Percentiles rank a stretch among this genome's conserved stretches.
phyloP scores from a whole-genome alignment of 2,329 filamentous ascomycete species.

The Ascochyta koolunga region DNA sequence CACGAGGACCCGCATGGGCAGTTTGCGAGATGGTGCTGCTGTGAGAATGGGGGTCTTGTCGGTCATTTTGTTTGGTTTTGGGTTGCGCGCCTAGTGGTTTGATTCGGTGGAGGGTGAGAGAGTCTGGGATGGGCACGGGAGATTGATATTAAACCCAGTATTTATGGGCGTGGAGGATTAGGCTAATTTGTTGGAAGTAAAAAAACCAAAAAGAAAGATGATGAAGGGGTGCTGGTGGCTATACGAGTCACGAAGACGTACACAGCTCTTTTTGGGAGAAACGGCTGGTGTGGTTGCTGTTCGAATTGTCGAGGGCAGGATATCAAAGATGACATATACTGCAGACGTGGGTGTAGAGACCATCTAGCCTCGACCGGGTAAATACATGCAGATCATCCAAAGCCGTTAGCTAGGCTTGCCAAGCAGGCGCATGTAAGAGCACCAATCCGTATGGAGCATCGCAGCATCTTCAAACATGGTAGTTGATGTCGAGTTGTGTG shows the following conservation, averaged over 20 bases:
- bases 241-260: neutral
- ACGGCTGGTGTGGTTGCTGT: neutral
- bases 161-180: constrained; percentile 4
- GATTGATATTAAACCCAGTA: neutral
- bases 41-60: neutral
- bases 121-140: neutral
- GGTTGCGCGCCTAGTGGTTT: neutral
- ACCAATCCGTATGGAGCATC: neutral
- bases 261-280: too few relatives aligned
- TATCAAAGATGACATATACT: neutral
- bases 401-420: neutral
- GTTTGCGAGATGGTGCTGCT: neutral
- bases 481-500: neutral
- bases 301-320: neutral
- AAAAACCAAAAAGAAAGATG: neutral
- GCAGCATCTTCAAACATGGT: neutral
- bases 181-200: constrained; percentile 7
- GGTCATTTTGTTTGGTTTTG: neutral
- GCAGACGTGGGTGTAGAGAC: constrained; percentile 1
- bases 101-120: neutral
- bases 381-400: constrained; percentile 4
- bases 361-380: constrained; percentile 14
- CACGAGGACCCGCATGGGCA: constrained; percentile 73
- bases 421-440: neutral
- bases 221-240: neutral